These are phyloP conservation scores for Sugiyamaella castrensis DNA, from an alignment of 1,139 yeast genomes.

Conservation along the genomic window DNA sequence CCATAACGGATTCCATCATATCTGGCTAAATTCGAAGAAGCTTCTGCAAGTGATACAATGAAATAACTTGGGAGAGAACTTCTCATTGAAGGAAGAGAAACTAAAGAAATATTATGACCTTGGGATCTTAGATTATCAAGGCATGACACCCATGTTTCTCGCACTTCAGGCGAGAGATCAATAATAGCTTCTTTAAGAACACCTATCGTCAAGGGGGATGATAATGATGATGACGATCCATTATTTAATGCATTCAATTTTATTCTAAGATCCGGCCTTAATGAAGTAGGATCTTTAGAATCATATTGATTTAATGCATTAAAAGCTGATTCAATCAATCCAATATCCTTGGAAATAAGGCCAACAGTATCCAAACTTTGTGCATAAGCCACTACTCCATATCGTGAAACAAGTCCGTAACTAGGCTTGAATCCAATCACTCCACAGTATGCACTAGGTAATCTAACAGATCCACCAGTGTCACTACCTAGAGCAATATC, in stretches of 20 bases:
- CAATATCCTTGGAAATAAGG: slow-evolving; percentile 54
- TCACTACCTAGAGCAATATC: slow-evolving; percentile 85
- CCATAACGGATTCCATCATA: slow-evolving; percentile 93
- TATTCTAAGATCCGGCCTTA: slow-evolving; percentile 39
- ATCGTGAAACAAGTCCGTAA: slow-evolving; percentile 84
- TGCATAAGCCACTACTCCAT: slow-evolving; percentile 92
- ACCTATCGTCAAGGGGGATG: slow-evolving; percentile 53
- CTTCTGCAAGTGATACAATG: slow-evolving; percentile 88
- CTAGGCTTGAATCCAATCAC: slow-evolving; percentile 87
- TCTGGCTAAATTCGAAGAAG: slow-evolving; percentile 84
- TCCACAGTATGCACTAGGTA: slow-evolving; percentile 88
- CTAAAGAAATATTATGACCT: slow-evolving; percentile 58
- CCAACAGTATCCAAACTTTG: slow-evolving; percentile 96
- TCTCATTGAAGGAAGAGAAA: slow-evolving; percentile 68
- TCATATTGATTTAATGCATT: slow-evolving; percentile 59
- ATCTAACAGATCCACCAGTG: slow-evolving; percentile 93
- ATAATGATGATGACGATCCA: slow-evolving; percentile 6
- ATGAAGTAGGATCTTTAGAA: slow-evolving; percentile 74
- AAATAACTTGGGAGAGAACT: slow-evolving; percentile 79
- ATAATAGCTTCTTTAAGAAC: slow-evolving; percentile 64
- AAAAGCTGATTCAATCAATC: slow-evolving; percentile 49
- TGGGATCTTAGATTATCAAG: slow-evolving; percentile 43
- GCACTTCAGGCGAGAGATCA: slow-evolving; percentile 51
- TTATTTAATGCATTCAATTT: slow-evolving; percentile 20
- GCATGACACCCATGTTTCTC: slow-evolving; percentile 46